Percentiles rank a stretch among this genome's conserved stretches.
phyloP scores from a whole-genome alignment of 768 basidiomycete genomes.

The Leccinum uliginosum region DNA sequence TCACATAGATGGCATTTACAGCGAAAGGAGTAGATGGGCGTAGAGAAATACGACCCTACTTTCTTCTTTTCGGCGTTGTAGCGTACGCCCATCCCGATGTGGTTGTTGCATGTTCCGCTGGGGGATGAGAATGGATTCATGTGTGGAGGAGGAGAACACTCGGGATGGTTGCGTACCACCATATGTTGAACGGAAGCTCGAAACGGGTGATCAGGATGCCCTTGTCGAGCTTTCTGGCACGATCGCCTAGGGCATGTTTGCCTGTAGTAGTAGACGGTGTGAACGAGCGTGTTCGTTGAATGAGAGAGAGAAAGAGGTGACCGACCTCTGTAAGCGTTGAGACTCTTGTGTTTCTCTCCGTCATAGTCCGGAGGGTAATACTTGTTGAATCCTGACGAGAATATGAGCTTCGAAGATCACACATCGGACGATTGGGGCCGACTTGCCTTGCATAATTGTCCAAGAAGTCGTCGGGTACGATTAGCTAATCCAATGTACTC shows the following conservation, averaged over 20 bases:
- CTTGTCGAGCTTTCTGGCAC: conserved; percentile 93
- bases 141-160: not conserved
- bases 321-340: conserved; percentile 68
- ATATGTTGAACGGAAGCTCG: conserved; percentile 94
- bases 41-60: conserved; percentile 90
- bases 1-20: conserved; percentile 98
- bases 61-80: conserved; percentile 99
- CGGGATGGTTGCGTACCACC: conserved; percentile 71
- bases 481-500: conserved; percentile 5
- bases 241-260: conserved; percentile 89
- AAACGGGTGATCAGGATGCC: conserved; percentile 95
- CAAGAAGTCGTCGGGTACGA: not conserved
- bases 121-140: not conserved
- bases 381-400: conserved; percentile 60
- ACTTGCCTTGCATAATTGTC: conserved; percentile 44
- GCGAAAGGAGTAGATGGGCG: conserved; percentile 90
- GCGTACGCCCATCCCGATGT: conserved; percentile 99
- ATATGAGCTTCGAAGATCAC: no score
- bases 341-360: conserved; percentile 62
- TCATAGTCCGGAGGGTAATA: conserved; percentile 80
- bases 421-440: not conserved
- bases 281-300: no score
- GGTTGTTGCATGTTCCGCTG: conserved; percentile 91
- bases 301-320: conserved; percentile 1
- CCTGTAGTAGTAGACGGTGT: conserved; percentile 39